Conservation (phyloP, 768 basidiomycete species). For the Termitomyces sp. region DNA sequence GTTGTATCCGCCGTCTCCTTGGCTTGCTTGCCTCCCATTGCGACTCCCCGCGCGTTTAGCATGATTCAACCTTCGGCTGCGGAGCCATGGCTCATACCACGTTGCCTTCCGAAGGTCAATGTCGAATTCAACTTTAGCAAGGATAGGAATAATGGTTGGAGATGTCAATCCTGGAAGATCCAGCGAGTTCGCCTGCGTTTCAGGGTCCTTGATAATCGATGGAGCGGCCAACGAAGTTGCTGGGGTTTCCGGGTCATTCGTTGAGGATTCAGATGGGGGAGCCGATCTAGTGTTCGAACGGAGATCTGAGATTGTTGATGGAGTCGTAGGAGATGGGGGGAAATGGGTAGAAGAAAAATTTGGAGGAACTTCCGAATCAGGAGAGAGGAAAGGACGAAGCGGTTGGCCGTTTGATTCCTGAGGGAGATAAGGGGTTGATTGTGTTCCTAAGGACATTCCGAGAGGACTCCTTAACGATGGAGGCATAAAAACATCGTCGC, state of each 20-base stretch:
- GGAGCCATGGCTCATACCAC: constrained; percentile 87
- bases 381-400: constrained; percentile 49
- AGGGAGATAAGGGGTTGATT: constrained; percentile 41
- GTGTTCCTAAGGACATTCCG: constrained; percentile 39
- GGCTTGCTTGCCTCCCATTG: constrained; percentile 24
- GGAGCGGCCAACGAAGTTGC: constrained; percentile 44
- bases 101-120: constrained; percentile 76
- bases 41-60: constrained; percentile 55
- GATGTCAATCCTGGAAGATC: constrained; percentile 67
- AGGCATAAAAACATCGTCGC: constrained; percentile 39
- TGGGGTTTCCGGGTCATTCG: constrained; percentile 50
- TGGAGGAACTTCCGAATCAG: constrained; percentile 35
- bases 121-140: constrained; percentile 95
- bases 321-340: constrained; percentile 51
- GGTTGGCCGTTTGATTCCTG: constrained; percentile 29
- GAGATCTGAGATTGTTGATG: constrained; percentile 52
- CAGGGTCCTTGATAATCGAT: constrained; percentile 31
- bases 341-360: constrained; percentile 34
- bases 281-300: constrained; percentile 49
- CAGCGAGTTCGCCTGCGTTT: constrained; percentile 45
- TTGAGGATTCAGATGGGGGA: constrained; percentile 44
- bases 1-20: constrained; percentile 18
- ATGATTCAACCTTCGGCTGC: constrained; percentile 60
- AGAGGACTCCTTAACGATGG: constrained; percentile 35
- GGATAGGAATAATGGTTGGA: constrained; percentile 70